A percentile compares a stretch with the other conserved stretches of the same genome.
phyloP scores from a whole-genome alignment of 208 protist genomes.

The Trypanosoma theileri region DNA sequence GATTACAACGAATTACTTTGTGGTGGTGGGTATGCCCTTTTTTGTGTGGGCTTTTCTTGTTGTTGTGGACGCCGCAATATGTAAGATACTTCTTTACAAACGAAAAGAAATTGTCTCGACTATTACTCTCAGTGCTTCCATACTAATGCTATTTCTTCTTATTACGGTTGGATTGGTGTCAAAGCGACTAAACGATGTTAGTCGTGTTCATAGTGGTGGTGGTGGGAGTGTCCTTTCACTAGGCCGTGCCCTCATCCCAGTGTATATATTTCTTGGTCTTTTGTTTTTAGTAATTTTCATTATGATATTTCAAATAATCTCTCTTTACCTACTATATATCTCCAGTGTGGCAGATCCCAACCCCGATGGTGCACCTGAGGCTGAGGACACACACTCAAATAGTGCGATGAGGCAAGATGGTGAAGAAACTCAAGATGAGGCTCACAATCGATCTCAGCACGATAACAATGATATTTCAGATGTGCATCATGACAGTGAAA shows the following conservation, averaged over 20 bases:
- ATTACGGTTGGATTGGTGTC: constrained; percentile 44
- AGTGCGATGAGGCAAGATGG: too few species aligned
- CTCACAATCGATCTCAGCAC: too few species aligned
- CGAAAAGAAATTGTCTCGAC: background rate
- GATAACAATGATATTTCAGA: too few species aligned
- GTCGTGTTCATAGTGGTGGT: constrained; percentile 32
- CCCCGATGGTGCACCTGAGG: too few species aligned
- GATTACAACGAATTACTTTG: constrained; percentile 71
- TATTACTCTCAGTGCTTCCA: constrained; percentile 12
- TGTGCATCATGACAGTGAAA: too few species aligned
- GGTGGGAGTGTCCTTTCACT: constrained; percentile 27
- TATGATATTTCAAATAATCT: background rate
- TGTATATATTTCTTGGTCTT: constrained; percentile 53
- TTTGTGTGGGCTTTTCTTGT: constrained; percentile 38
- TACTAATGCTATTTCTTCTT: constrained; percentile 26
- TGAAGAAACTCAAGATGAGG: too few species aligned
- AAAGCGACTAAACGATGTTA: constrained; percentile 60
- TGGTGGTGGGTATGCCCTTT: constrained; percentile 58
- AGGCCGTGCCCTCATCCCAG: constrained; percentile 41
- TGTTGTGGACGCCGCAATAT: constrained; percentile 27
- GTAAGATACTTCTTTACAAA: too few species aligned
- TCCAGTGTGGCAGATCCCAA: too few species aligned
- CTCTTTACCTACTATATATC: too few species aligned
- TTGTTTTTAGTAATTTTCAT: background rate
- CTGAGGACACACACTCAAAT: too few species aligned